These are phyloP conservation scores for Pachysandra terminalis DNA, from an alignment of 164 flowering plant species.

Conservation along the genomic window DNA sequence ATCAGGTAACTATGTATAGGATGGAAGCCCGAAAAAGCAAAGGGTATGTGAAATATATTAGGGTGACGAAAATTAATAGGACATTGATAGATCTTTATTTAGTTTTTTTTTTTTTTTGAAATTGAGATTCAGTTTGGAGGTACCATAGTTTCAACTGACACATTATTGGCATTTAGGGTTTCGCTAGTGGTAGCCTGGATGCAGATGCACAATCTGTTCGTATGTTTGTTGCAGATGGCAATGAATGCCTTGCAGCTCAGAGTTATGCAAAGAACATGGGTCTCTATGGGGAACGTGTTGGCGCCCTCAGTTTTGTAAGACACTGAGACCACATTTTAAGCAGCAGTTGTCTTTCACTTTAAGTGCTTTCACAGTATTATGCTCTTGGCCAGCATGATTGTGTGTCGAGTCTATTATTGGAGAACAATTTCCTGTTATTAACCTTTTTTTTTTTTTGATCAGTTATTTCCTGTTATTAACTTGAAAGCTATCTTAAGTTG, in stretches of 20 bases:
- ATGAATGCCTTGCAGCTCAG: constrained; percentile 90
- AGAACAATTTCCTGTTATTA: too few relatives aligned
- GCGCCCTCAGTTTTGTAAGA: constrained; percentile 97
- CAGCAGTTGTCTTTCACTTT: not conserved
- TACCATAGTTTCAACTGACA: not conserved
- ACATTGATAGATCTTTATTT: not conserved
- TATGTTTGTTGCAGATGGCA: constrained; percentile 96
- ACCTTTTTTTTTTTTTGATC: too few relatives aligned
- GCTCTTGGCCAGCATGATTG: not conserved
- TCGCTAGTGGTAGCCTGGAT: constrained; percentile 97
- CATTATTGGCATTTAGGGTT: constrained; percentile 56
- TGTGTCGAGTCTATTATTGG: too few relatives aligned
- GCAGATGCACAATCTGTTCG: constrained; percentile 91
- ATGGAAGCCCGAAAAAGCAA: not conserved
- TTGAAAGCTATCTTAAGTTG: too few relatives aligned
- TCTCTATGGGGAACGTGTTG: constrained; percentile 99
- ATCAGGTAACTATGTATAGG: constrained; percentile 53
- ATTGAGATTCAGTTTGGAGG: not conserved
- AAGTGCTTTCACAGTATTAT: not conserved
- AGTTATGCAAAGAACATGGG: constrained; percentile 99
- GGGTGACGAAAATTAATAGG: not conserved
- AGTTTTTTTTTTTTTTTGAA: not conserved
- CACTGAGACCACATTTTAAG: not conserved
- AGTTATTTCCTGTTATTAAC: too few relatives aligned
- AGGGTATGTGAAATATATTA: not conserved